These are phyloP conservation scores for Fusarium cyanostomum DNA, from an alignment of 2,329 filamentous ascomycete species.

Conservation along the genomic window DNA sequence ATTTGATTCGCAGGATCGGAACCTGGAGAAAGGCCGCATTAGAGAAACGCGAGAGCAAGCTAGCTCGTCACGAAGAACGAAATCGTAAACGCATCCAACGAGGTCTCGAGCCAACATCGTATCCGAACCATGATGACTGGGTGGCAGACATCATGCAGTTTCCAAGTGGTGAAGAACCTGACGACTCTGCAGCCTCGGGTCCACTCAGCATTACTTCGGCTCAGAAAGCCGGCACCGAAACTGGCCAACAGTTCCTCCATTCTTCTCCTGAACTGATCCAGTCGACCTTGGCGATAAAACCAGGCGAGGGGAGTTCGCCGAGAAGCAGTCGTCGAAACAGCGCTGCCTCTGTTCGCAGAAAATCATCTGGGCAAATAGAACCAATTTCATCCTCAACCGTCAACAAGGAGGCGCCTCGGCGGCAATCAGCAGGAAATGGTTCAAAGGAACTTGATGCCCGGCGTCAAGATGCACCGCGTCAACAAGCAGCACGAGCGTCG, in stretches of 20 bases:
- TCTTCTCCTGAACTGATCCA: conserved; percentile 2
- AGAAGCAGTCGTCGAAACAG: conserved; percentile 12
- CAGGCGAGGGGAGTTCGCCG: conserved; percentile 2
- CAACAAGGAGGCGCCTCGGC: conserved; percentile 3
- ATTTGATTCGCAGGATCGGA: conserved; percentile 51
- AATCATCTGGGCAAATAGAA: background rate
- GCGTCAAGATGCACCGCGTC: conserved; percentile 5
- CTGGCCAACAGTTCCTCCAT: background rate
- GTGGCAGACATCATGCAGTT: conserved; percentile 24
- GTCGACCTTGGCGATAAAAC: background rate
- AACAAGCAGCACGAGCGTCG: conserved; percentile 1
- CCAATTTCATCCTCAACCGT: background rate
- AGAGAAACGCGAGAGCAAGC: conserved; percentile 42
- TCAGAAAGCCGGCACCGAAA: conserved; percentile 3
- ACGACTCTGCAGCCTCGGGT: conserved; percentile 1
- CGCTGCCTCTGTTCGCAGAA: background rate
- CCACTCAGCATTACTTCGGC: conserved; percentile 3
- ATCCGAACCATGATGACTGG: conserved; percentile 36
- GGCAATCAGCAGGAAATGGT: conserved; percentile 2
- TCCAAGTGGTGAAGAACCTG: conserved; percentile 15
- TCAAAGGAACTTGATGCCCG: background rate
- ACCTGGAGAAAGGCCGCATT: conserved; percentile 49
- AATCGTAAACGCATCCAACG: conserved; percentile 55
- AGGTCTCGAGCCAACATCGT: conserved; percentile 46
- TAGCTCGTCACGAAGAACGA: conserved; percentile 52